A percentile compares a stretch with the other conserved stretches of the same genome.
These are phyloP conservation scores for Wallemia mellicola DNA, from an alignment of 1,284 basidiomycete genomes.

Conservation along the genomic window DNA sequence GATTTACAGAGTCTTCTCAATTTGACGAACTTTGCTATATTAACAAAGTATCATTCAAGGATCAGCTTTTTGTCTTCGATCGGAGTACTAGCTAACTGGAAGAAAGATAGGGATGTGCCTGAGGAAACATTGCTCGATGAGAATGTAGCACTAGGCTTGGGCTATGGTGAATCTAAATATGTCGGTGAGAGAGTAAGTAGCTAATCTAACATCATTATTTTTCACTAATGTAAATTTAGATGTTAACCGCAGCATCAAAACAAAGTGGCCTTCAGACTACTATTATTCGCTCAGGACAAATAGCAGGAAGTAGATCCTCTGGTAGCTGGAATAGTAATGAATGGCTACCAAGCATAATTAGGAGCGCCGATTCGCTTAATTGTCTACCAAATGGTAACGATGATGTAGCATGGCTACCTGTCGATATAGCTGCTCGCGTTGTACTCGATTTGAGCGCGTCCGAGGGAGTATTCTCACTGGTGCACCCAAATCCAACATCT, in stretches of 20 bases:
- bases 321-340: slow-evolving; percentile 1
- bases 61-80: slow-evolving; percentile 8
- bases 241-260: background rate
- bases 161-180: background rate
- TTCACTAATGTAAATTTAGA: background rate
- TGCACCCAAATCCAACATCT: background rate
- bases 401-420: background rate
- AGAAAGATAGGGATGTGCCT: slow-evolving; percentile 4
- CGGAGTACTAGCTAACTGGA: slow-evolving; percentile 4
- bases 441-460: background rate
- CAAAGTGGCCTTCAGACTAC: background rate
- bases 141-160: background rate
- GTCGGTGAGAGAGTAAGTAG: background rate
- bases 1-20: slow-evolving; percentile 17
- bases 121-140: slow-evolving; percentile 6
- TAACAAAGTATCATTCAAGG: slow-evolving; percentile 4
- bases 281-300: background rate
- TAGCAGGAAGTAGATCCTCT: background rate
- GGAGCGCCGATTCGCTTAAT: background rate
- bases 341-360: background rate
- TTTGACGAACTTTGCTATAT: slow-evolving; percentile 19
- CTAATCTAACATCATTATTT: too few species aligned
- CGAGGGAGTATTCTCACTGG: background rate
- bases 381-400: background rate
- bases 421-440: background rate